These are phyloP conservation scores for Lasiosphaeriaceae sp. DNA, from an alignment of 495 filamentous ascomycete species.

Conservation along the genomic window DNA sequence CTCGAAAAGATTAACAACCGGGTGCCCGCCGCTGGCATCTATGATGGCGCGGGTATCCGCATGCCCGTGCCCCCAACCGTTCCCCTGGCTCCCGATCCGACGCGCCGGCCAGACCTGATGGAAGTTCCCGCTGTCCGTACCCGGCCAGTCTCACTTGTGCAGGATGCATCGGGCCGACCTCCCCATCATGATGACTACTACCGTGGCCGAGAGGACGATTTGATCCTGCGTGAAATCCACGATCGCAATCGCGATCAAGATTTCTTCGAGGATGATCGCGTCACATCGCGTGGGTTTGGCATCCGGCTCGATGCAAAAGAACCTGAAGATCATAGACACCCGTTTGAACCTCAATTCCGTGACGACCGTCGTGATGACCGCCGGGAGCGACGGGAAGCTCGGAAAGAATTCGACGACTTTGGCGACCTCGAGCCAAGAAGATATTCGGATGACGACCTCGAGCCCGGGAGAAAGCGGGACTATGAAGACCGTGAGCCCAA, in stretches of 20 bases:
- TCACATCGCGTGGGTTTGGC: slow-evolving; percentile 41
- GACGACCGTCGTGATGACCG: slow-evolving; percentile 30
- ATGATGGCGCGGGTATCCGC: slow-evolving; percentile 41
- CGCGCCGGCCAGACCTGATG: slow-evolving; percentile 24
- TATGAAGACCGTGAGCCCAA: slow-evolving; percentile 21
- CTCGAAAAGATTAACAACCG: slow-evolving; percentile 53
- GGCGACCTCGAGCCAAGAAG: slow-evolving; percentile 30
- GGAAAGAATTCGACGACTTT: slow-evolving; percentile 16
- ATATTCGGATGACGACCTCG: slow-evolving; percentile 35
- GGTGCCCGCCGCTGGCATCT: slow-evolving; percentile 31
- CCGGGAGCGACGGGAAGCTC: slow-evolving; percentile 28
- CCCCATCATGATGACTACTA: slow-evolving; percentile 42
- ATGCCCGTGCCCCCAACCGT: slow-evolving; percentile 40
- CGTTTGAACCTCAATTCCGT: slow-evolving; percentile 19
- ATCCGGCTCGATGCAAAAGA: slow-evolving; percentile 37
- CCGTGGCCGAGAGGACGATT: slow-evolving; percentile 37
- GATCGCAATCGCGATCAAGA: slow-evolving; percentile 19
- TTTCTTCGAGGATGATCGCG: slow-evolving; percentile 35
- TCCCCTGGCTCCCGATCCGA: slow-evolving; percentile 32
- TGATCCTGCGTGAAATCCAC: slow-evolving; percentile 25
- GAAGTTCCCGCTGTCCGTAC: slow-evolving; percentile 26
- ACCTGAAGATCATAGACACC: slow-evolving; percentile 24
- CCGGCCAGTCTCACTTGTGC: slow-evolving; percentile 46
- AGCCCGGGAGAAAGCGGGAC: slow-evolving; percentile 17
- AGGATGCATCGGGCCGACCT: slow-evolving; percentile 34